Conservation (phyloP, 176 grass and related monocot species). For the Carex myosuroides region DNA sequence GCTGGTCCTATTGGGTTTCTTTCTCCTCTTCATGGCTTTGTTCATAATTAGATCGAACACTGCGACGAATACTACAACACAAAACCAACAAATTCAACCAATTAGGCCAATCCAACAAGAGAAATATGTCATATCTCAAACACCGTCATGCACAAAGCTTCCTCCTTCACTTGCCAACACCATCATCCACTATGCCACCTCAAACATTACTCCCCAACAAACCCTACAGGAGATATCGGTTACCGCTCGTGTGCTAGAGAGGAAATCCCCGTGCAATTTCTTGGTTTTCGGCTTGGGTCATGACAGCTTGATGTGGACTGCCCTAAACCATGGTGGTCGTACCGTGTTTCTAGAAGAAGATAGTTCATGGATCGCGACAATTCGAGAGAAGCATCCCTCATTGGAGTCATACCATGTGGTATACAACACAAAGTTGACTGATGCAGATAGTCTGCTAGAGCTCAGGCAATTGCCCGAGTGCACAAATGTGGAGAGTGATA, state of each 20-base stretch:
- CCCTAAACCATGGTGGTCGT: conserved; percentile 70
- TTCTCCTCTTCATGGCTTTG: conserved; percentile 31
- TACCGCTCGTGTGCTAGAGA: conserved; percentile 30
- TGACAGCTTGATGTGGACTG: conserved; percentile 50
- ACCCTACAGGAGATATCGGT: conserved; percentile 33
- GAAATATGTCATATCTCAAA: neutral
- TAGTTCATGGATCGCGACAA: conserved; percentile 17
- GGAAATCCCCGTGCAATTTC: conserved; percentile 55
- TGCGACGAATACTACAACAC: neutral
- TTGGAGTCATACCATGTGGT: conserved; percentile 30
- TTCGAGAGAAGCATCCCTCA: conserved; percentile 21
- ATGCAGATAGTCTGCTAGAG: conserved; percentile 32
- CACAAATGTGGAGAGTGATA: conserved; percentile 21
- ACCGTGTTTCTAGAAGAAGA: conserved; percentile 66
- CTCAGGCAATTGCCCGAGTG: conserved; percentile 20
- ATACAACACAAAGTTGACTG: conserved; percentile 25
- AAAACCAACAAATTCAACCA: neutral
- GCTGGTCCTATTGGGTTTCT: conserved; percentile 27
- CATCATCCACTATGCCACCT: conserved; percentile 49
- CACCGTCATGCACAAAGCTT: conserved; percentile 22
- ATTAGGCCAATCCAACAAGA: neutral
- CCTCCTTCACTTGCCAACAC: conserved; percentile 23
- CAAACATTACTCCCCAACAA: conserved; percentile 30
- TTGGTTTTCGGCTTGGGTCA: conserved; percentile 58
- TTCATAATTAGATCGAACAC: conserved; percentile 37